These are phyloP conservation scores for Tylopilus sp. DNA, from an alignment of 768 basidiomycete species.

Conservation along the genomic window DNA sequence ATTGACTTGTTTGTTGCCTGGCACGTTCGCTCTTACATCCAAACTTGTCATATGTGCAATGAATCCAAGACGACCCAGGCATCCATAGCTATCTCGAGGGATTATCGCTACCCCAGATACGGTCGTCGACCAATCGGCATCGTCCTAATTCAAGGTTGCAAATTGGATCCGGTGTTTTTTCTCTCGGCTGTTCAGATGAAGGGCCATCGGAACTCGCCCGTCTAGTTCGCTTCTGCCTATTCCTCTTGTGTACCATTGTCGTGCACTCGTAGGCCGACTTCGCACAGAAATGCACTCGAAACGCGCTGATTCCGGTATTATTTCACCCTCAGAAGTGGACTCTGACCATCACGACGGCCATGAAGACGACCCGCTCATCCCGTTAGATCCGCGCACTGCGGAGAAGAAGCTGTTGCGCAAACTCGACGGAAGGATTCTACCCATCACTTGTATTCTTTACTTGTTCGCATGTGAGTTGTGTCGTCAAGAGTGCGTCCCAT, in stretches of 20 bases:
- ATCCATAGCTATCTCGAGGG: no score
- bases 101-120: background rate
- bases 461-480: constrained; percentile 65
- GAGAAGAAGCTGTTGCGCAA: constrained; percentile 59
- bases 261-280: background rate
- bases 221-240: background rate
- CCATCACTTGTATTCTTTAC: constrained; percentile 70
- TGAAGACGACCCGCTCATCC: constrained; percentile 21
- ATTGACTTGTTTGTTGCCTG: no score
- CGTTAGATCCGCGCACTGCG: constrained; percentile 26
- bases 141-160: background rate
- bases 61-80: no score
- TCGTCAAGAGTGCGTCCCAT: background rate
- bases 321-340: constrained; percentile 4
- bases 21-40: no score
- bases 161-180: background rate
- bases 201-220: background rate
- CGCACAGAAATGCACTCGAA: constrained; percentile 17
- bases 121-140: background rate
- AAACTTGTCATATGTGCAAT: no score
- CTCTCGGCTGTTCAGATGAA: background rate
- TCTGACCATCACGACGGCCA: background rate
- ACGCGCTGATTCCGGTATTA: constrained; percentile 1
- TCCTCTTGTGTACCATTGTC: background rate
- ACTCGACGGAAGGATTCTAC: constrained; percentile 64